Evolutionary conservation across 1,284 basidiomycete genomes (phyloP).

Genomic region (Fomitopsis palustris): DNA sequence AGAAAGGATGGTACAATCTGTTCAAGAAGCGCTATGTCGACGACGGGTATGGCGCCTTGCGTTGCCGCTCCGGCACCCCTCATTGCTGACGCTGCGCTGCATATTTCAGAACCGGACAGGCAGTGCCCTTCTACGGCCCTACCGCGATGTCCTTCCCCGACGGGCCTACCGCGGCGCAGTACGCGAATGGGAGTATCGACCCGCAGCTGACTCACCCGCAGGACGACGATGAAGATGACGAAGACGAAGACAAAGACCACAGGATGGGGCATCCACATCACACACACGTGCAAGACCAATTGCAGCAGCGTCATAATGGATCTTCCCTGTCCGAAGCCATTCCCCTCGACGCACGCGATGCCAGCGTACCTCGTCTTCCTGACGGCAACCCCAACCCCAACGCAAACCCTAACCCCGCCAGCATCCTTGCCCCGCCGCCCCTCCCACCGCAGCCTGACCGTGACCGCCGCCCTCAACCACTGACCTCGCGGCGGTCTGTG

Average conservation of each 20-base stretch:
- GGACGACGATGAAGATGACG: slow-evolving; percentile 4
- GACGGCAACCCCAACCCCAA: neutral
- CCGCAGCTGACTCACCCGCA: slow-evolving; percentile 13
- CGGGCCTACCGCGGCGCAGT: neutral
- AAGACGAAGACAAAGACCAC: neutral
- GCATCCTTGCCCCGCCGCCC: neutral
- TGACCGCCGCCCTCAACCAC: neutral
- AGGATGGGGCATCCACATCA: too few relatives aligned
- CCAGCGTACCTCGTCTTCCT: neutral
- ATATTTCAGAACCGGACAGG: slow-evolving; percentile 18
- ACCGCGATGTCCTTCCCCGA: slow-evolving; percentile 2
- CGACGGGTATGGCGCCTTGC: slow-evolving; percentile 36
- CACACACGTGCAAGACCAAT: neutral
- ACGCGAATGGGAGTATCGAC: slow-evolving; percentile 12
- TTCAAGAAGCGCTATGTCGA: slow-evolving; percentile 41
- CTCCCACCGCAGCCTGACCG: neutral
- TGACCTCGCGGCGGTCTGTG: slow-evolving; percentile 3
- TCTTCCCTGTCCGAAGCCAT: neutral
- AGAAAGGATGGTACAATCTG: slow-evolving; percentile 66
- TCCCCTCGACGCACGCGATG: neutral
- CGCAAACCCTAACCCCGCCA: neutral
- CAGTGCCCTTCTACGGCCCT: slow-evolving; percentile 18
- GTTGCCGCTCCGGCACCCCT: neutral
- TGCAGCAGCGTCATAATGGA: neutral
- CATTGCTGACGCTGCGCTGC: neutral